Base-by-base conservation (phyloP, 2,329 filamentous ascomycete genomes). In the Penicillium griseofulvum region DNA sequence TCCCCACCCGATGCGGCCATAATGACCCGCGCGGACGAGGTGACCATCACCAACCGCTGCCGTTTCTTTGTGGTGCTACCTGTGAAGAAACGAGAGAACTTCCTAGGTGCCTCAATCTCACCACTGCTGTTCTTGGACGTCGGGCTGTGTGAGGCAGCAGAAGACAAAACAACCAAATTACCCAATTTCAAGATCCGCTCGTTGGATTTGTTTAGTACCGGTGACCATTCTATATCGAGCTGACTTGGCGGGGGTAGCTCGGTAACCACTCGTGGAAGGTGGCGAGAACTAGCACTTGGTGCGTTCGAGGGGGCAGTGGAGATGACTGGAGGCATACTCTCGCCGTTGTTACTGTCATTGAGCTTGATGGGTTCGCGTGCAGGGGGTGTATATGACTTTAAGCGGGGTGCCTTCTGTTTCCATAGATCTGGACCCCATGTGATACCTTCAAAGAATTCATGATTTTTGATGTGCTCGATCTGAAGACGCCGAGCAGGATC, bases 221-320 rank as follows among this genome's bases (percentile, higher is more conserved):
- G 94, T 0, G 93, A 97, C 94, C 94, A 99, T 74, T 99, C 94
- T 54, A 99, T 96, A 69, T 99, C 94, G 26, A 99, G 80, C 72
- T 97, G 94, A 48, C 90, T 96, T 0, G 94, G 94, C n/a, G 94
- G 93, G 16, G 94, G 91, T 10, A 99, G 81, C 72, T 99, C 94
- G 1, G 94, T 97, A 57, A 99, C 95, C 57, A 97, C 86, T 58
- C 91, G 82, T 2, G 89, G 83, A 31, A 91, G 88, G 10, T 84
- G 82, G 52, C 91, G 80, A 26, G 78, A 64, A 44, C 57, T 76
- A 33, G 74, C 71, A 34, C 78, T 79, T 50, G 73, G 66, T 31
- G 71, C 61, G 55, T 72, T 72, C n/a, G 71, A 74, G 29, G 71
- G 62, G 8, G 72, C 69, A n/a, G 74, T 69, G 12, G 64, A 70